Conservation (phyloP, 192 early-diverging fungal genomes). For the Gamsiella multidivaricata region DNA sequence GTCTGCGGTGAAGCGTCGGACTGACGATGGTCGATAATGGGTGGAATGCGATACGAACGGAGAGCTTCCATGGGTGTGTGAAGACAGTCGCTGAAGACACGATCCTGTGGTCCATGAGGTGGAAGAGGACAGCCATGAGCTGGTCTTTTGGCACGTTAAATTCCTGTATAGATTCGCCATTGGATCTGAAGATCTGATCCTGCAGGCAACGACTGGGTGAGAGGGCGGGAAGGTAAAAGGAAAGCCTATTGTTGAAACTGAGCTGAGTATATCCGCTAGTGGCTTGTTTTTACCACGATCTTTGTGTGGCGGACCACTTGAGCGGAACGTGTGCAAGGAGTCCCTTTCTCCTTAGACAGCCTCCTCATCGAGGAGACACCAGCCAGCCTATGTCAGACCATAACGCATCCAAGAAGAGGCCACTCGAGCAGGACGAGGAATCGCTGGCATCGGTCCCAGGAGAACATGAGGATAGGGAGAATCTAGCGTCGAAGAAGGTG, state of each 20-base stretch:
- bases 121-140: not conserved
- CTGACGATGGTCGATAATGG: too few species aligned
- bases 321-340: too few species aligned
- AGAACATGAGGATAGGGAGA: not conserved
- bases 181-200: not conserved
- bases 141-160: not conserved
- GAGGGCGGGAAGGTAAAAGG: not conserved
- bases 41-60: not conserved
- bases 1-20: slow-evolving; percentile 4
- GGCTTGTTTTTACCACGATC: not conserved
- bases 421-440: slow-evolving; percentile 8
- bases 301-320: too few species aligned
- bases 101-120: not conserved
- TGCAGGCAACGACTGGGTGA: not conserved
- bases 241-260: too few species aligned
- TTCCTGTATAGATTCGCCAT: slow-evolving; percentile 19
- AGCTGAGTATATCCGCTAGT: not conserved
- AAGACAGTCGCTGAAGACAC: not conserved
- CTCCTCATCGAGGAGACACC: not conserved
- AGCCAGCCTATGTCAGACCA: slow-evolving; percentile 15
- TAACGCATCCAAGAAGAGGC: slow-evolving; percentile 22
- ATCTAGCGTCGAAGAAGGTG: not conserved
- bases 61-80: too few species aligned
- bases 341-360: too few species aligned
- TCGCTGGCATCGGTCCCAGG: not conserved